Percentiles rank a stretch among this genome's conserved stretches.
These are phyloP conservation scores for Arthroderma uncinatum DNA, from an alignment of 2,329 filamentous ascomycete species.

Conservation along the genomic window DNA sequence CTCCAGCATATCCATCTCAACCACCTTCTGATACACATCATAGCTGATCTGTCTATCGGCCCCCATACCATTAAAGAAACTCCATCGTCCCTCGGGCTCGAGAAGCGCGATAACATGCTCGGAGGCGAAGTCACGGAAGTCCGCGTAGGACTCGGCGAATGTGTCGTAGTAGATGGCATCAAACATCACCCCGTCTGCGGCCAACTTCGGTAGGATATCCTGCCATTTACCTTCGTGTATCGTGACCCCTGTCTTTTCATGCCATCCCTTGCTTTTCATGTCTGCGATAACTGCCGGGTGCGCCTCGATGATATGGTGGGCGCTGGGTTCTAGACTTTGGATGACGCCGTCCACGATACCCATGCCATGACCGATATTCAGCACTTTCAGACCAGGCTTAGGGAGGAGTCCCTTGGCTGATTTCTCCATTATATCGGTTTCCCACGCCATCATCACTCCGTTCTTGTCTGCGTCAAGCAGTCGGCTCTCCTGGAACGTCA, in stretches of 20 bases:
- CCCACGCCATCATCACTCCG: constrained; percentile 91
- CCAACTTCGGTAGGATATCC: constrained; percentile 58
- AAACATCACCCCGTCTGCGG: constrained; percentile 59
- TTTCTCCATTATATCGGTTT: constrained; percentile 71
- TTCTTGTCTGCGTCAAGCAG: constrained; percentile 66
- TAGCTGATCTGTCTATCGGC: constrained; percentile 89
- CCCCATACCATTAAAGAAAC: constrained; percentile 66
- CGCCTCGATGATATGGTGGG: constrained; percentile 78
- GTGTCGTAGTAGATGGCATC: constrained; percentile 96
- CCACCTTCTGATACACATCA: constrained; percentile 87
- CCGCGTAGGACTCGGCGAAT: constrained; percentile 84
- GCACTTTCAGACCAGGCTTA: constrained; percentile 52
- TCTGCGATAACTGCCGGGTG: constrained; percentile 65
- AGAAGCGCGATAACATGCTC: constrained; percentile 76
- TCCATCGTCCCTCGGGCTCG: constrained; percentile 43
- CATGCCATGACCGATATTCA: constrained; percentile 88
- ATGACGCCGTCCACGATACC: constrained; percentile 76
- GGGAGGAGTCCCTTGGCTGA: constrained; percentile 59
- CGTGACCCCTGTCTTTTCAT: constrained; percentile 46
- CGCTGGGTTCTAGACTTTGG: constrained; percentile 52
- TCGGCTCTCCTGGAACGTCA: constrained; percentile 54
- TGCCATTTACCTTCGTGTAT: constrained; percentile 72
- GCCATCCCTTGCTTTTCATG: constrained; percentile 56
- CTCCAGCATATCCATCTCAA: constrained; percentile 81
- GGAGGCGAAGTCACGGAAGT: constrained; percentile 75